Evolutionary conservation across 116 monocot genomes (phyloP).

Genomic region (Posidonia oceanica): DNA sequence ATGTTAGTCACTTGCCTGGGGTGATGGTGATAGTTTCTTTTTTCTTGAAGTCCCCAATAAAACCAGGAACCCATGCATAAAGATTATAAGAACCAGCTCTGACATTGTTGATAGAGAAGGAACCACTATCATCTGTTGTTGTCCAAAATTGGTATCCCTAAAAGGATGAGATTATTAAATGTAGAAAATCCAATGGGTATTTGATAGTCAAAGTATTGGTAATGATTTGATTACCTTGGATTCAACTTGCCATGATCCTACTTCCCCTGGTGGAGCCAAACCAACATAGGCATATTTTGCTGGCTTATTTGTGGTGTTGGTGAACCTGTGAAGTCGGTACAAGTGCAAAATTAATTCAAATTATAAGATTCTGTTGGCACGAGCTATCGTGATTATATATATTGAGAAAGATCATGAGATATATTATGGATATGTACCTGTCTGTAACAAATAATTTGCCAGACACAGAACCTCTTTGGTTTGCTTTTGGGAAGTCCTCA

Average conservation of each 20-base stretch:
- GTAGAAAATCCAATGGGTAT: too few relatives aligned
- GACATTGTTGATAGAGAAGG: conserved; percentile 45
- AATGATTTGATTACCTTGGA: conserved; percentile 35
- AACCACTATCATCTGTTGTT: conserved; percentile 30
- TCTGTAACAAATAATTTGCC: conserved; percentile 69
- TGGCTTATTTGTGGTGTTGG: conserved; percentile 3
- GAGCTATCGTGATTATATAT: too few relatives aligned
- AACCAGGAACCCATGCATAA: conserved; percentile 72
- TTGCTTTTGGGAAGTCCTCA: conserved; percentile 53
- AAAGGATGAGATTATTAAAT: neutral
- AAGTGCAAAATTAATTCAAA: neutral
- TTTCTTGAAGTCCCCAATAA: conserved; percentile 65
- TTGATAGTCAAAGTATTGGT: too few relatives aligned
- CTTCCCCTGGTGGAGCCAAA: conserved; percentile 66
- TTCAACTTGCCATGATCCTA: conserved; percentile 90
- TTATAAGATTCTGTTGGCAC: neutral
- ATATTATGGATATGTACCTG: conserved; percentile 20
- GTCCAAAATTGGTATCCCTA: conserved; percentile 91
- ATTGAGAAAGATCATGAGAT: neutral
- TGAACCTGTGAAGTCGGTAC: neutral
- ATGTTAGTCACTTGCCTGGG: conserved; percentile 18
- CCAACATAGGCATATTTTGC: conserved; percentile 60
- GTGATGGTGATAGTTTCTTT: conserved; percentile 28
- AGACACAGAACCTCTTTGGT: conserved; percentile 59
- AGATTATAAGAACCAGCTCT: conserved; percentile 53